These are phyloP conservation scores for Neurospora intermedia DNA, from an alignment of 495 filamentous ascomycete species.

Conservation along the genomic window DNA sequence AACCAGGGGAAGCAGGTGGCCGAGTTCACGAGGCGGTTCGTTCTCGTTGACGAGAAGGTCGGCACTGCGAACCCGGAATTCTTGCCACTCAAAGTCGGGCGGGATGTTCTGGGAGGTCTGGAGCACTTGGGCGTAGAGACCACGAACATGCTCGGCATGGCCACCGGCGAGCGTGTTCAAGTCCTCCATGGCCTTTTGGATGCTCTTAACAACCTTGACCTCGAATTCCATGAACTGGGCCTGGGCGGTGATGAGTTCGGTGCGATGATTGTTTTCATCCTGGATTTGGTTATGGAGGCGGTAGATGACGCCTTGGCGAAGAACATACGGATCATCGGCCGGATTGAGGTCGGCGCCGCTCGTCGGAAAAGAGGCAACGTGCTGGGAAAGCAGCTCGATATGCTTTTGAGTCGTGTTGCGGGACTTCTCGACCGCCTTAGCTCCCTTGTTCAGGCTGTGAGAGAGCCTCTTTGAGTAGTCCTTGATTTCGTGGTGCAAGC, in stretches of 20 bases:
- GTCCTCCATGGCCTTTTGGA: conserved; percentile 69
- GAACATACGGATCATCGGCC: conserved; percentile 74
- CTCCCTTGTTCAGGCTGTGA: conserved; percentile 71
- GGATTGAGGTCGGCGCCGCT: conserved; percentile 54
- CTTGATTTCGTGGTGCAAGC: conserved; percentile 92
- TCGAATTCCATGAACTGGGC: conserved; percentile 84
- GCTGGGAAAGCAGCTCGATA: conserved; percentile 83
- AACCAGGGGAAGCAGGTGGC: conserved; percentile 52
- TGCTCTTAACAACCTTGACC: conserved; percentile 66
- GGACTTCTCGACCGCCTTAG: conserved; percentile 86
- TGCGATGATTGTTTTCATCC: conserved; percentile 88
- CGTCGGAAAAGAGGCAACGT: conserved; percentile 65
- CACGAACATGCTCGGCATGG: conserved; percentile 69
- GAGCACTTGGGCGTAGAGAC: conserved; percentile 76
- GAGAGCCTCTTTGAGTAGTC: conserved; percentile 81
- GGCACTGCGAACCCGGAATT: conserved; percentile 60
- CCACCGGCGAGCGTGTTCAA: conserved; percentile 68
- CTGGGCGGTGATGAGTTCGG: conserved; percentile 83
- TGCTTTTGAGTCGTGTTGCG: conserved; percentile 83
- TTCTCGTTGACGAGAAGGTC: conserved; percentile 70
- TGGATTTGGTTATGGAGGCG: conserved; percentile 81
- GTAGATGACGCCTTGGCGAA: conserved; percentile 70
- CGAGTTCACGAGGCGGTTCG: conserved; percentile 56
- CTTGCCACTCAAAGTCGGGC: conserved; percentile 85
- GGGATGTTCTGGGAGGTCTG: conserved; percentile 67